Conservation (phyloP, 1,139 yeast species). For the Meyerozyma guilliermondii region DNA sequence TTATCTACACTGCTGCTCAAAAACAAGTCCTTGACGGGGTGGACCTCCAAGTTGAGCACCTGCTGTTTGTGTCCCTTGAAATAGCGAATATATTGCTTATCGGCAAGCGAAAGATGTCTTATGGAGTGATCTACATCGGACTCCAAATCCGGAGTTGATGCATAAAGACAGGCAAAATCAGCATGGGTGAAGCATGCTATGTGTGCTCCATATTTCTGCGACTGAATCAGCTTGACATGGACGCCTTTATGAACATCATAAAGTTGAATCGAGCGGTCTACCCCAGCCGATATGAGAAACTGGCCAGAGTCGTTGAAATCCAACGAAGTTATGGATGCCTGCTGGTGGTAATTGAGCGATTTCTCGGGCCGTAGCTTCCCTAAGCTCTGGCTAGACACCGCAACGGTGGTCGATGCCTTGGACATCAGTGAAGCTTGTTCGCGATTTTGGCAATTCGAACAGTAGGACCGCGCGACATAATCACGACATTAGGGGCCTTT, state of each 20-base stretch:
- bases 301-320: slow-evolving; percentile 87
- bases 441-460: too few species aligned
- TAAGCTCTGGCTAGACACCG: not conserved
- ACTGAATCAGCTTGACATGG: slow-evolving; percentile 60
- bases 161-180: slow-evolving; percentile 70
- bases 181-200: slow-evolving; percentile 80
- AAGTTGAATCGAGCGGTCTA: slow-evolving; percentile 78
- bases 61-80: slow-evolving; percentile 80
- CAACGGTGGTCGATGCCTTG: not conserved
- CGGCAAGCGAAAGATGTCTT: slow-evolving; percentile 70
- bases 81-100: slow-evolving; percentile 76
- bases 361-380: not conserved
- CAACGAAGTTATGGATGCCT: slow-evolving; percentile 66
- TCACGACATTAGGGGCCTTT: not conserved
- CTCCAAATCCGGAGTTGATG: slow-evolving; percentile 54
- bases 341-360: slow-evolving; percentile 49
- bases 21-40: slow-evolving; percentile 67
- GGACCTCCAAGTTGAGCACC: slow-evolving; percentile 68
- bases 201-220: slow-evolving; percentile 91
- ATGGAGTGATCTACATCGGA: slow-evolving; percentile 59
- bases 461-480: not conserved
- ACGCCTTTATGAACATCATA: slow-evolving; percentile 75
- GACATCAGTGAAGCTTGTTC: not conserved
- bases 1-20: slow-evolving; percentile 71
- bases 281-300: slow-evolving; percentile 69